Evolutionary conservation across 768 basidiomycete species (phyloP).

Genomic region (Pisolithus albus): DNA sequence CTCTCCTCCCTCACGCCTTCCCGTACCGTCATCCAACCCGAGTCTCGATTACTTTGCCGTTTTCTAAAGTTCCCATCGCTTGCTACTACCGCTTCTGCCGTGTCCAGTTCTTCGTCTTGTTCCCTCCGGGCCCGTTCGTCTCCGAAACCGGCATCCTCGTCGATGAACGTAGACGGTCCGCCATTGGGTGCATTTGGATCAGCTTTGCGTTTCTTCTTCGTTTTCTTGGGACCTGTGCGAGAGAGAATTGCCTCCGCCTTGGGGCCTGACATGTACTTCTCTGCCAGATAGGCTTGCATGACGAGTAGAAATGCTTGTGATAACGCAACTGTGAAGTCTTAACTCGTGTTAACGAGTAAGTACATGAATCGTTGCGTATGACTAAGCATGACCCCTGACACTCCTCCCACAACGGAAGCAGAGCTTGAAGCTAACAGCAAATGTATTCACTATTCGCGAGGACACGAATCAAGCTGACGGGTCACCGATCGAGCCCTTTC

Average conservation of each 20-base stretch:
- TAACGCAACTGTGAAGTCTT: too few relatives aligned
- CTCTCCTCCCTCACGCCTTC: conserved; percentile 45
- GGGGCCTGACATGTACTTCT: conserved; percentile 93
- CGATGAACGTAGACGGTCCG: conserved; percentile 37
- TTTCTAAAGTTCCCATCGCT: conserved; percentile 75
- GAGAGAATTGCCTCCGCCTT: conserved; percentile 94
- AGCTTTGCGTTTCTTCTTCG: conserved; percentile 68
- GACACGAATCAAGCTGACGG: background rate
- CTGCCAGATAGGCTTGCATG: conserved; percentile 80
- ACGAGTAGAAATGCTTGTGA: background rate
- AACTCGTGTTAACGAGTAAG: too few relatives aligned
- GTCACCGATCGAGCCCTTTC: background rate
- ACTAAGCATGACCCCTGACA: background rate
- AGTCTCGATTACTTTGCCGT: conserved; percentile 49
- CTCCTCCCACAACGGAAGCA: too few relatives aligned
- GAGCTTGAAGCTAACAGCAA: too few relatives aligned
- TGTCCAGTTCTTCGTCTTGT: conserved; percentile 47
- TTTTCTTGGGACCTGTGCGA: conserved; percentile 52
- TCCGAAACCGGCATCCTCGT: conserved; percentile 71
- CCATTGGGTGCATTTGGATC: conserved; percentile 14
- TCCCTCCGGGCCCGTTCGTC: conserved; percentile 40
- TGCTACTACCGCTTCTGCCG: conserved; percentile 59
- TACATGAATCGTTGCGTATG: too few relatives aligned
- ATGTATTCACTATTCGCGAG: background rate
- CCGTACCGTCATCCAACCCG: conserved; percentile 65